Conservation (phyloP, 257 asterid species). For the Ehretia macrophylla region DNA sequence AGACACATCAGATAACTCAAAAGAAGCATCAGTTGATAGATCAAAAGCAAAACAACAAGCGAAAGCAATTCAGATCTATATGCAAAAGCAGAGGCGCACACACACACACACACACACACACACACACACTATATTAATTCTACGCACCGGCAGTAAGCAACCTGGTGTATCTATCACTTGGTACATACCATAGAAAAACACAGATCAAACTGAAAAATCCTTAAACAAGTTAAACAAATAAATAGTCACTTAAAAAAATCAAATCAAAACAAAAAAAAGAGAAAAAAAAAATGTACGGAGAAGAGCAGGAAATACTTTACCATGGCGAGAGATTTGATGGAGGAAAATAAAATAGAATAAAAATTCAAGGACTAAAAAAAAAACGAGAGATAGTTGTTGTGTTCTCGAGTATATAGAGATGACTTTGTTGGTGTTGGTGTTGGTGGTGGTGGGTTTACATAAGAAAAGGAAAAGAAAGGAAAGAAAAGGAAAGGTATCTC, state of each 20-base stretch:
- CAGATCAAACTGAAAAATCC: constrained; percentile 3
- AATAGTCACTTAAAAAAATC: neutral
- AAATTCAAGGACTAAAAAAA: too few relatives aligned
- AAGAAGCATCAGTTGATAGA: neutral
- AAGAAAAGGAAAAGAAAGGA: neutral
- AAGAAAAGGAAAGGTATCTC: neutral
- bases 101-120: too few relatives aligned
- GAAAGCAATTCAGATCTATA: constrained; percentile 20
- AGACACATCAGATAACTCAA: neutral
- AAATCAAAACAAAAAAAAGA: neutral
- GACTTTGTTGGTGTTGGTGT: too few relatives aligned
- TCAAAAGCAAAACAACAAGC: constrained; percentile 12
- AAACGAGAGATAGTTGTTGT: neutral
- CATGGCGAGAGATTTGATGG: neutral
- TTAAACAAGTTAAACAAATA: neutral
- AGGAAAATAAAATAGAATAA: too few relatives aligned
- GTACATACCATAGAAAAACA: neutral
- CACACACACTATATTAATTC: neutral
- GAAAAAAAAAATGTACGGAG: neutral
- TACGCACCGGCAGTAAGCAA: neutral
- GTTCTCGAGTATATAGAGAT: neutral
- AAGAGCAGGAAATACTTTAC: neutral
- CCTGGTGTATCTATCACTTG: constrained; percentile 1
- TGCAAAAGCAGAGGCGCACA: neutral
- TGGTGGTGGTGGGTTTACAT: too few relatives aligned